Evolutionary conservation across 768 basidiomycete genomes (phyloP).

Genomic region (Lentinula aciculospora): DNA sequence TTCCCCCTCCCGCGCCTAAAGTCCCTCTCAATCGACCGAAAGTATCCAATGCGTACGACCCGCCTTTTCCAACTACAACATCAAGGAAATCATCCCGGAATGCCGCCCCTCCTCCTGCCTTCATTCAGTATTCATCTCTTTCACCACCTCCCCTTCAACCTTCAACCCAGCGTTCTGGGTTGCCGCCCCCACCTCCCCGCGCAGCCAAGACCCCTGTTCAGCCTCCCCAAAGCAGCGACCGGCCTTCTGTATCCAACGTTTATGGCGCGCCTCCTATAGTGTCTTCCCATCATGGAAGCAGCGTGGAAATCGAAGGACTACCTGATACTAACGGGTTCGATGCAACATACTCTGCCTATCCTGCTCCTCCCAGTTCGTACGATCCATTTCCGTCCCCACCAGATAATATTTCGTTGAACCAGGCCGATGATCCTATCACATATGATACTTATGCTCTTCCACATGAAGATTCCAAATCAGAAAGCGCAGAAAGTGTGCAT

Average conservation of each 20-base stretch:
- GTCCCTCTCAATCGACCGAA: slow-evolving; percentile 56
- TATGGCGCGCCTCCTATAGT: background rate
- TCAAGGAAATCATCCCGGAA: slow-evolving; percentile 26
- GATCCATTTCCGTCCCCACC: background rate
- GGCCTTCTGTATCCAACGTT: background rate
- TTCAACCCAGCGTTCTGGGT: slow-evolving; percentile 5
- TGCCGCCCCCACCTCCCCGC: background rate
- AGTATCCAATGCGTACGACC: slow-evolving; percentile 69
- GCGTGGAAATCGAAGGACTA: background rate
- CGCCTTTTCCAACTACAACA: slow-evolving; percentile 54
- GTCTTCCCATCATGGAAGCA: background rate
- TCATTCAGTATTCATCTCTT: slow-evolving; percentile 12
- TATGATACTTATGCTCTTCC: background rate
- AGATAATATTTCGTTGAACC: background rate
- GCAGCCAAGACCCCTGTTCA: background rate
- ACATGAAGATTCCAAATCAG: background rate
- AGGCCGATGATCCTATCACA: background rate
- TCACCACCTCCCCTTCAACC: slow-evolving; percentile 16
- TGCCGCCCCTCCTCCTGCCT: slow-evolving; percentile 19
- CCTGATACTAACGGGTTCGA: background rate
- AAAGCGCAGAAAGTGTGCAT: background rate
- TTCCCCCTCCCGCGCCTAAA: slow-evolving; percentile 30
- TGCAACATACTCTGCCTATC: background rate
- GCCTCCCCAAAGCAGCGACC: slow-evolving; percentile 9
- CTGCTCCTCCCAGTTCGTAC: background rate